Evolutionary conservation across 768 basidiomycete species (phyloP).

Genomic region (Russula sp.): DNA sequence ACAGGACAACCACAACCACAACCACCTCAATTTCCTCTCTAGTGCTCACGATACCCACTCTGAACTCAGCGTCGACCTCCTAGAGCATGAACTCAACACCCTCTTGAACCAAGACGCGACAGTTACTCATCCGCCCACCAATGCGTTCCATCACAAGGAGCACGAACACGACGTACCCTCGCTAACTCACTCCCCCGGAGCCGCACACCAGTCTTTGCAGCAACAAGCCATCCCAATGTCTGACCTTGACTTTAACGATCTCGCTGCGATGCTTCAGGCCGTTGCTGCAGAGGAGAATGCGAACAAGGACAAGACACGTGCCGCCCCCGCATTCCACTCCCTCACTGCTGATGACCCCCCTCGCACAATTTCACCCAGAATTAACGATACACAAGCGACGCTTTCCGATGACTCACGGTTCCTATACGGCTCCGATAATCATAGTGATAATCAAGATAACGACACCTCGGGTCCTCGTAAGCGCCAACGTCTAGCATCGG

Average conservation of each 20-base stretch:
- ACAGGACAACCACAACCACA: constrained; percentile 22
- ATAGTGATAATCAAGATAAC: constrained; percentile 37
- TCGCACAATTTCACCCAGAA: constrained; percentile 20
- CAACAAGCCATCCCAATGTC: constrained; percentile 19
- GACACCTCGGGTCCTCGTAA: constrained; percentile 23
- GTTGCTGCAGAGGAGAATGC: constrained; percentile 46
- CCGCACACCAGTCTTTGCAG: constrained; percentile 16
- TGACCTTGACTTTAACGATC: constrained; percentile 56
- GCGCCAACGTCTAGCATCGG: constrained; percentile 32
- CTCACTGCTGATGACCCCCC: constrained; percentile 57
- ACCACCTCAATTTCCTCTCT: constrained; percentile 40
- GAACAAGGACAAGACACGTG: constrained; percentile 55
- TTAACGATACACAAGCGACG: constrained; percentile 16
- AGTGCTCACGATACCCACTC: constrained; percentile 41
- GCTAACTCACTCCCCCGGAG: constrained; percentile 19
- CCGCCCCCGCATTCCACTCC: constrained; percentile 76
- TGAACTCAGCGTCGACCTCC: constrained; percentile 40
- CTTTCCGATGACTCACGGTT: constrained; percentile 35
- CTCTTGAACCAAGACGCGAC: constrained; percentile 74
- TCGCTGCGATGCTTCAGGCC: constrained; percentile 79
- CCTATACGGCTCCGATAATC: constrained; percentile 39
- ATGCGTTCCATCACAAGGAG: constrained; percentile 17
- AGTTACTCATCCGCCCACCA: constrained; percentile 60
- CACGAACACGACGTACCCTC: constrained; percentile 27
- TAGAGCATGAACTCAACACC: constrained; percentile 71